Evolutionary conservation across 2,329 filamentous ascomycete species (phyloP).

Genomic region (Xylaria sp.): DNA sequence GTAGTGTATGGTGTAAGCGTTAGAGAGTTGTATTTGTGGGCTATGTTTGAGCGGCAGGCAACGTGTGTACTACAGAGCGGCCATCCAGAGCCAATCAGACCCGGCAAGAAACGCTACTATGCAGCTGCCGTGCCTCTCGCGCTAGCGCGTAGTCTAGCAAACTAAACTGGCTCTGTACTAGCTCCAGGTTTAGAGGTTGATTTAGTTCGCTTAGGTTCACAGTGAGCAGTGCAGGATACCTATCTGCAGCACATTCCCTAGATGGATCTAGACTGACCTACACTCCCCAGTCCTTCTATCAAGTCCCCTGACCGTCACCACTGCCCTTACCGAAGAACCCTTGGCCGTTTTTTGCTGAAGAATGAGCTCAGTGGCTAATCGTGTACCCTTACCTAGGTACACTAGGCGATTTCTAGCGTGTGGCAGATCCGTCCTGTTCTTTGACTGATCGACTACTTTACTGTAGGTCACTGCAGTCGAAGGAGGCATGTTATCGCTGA

Average conservation of each 20-base stretch:
- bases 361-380: not conserved
- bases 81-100: slow-evolving; percentile 23
- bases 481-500: not conserved
- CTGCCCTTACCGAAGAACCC: slow-evolving; percentile 2
- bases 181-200: too few species aligned
- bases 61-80: not conserved
- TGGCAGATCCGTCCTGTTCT: not conserved
- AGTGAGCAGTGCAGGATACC: not conserved
- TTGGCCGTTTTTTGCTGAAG: not conserved
- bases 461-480: not conserved
- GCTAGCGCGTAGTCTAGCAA: too few species aligned
- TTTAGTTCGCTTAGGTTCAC: not conserved
- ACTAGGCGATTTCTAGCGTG: not conserved
- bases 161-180: too few species aligned
- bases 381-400: too few species aligned
- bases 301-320: not conserved
- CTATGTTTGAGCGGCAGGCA: slow-evolving; percentile 32
- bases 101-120: slow-evolving; percentile 2
- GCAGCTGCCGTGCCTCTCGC: not conserved
- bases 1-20: not conserved
- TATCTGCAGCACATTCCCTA: slow-evolving; percentile 21
- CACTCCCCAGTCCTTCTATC: slow-evolving; percentile 14
- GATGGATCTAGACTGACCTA: slow-evolving; percentile 34
- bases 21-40: slow-evolving; percentile 6
- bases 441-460: not conserved